Base-by-base conservation (phyloP, 1,139 yeast genomes). In the Geotrichum europaeum region DNA sequence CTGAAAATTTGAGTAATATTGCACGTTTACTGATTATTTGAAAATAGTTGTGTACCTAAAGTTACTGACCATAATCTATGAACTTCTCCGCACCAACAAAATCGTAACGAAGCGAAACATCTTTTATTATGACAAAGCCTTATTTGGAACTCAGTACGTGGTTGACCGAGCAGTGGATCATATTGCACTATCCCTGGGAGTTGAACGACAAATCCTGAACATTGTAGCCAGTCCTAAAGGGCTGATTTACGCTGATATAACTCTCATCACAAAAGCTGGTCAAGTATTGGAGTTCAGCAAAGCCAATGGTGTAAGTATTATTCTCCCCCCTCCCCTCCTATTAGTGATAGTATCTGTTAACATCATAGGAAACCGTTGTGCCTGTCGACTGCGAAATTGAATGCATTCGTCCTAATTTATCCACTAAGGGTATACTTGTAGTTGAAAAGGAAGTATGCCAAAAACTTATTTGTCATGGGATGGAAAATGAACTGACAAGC, bases 191-290 rank as follows among this genome's bases (percentile, higher is more conserved):
- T 57, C 71, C 2, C 57, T 76, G 9, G 64, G 64, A 2, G 66
- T 72, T 3, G 66, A 70, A 1, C 65, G 78, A 32, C 54, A 60
- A 6, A 64, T 70, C 67, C 68, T 86, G 24, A 79, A 80, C 43
- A 77, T 85, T 12, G 77, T 76, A 28, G 84, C 90, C 0, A 77
- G 87, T 2, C 89, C 84, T 58, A 86, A 85, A 68, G 91, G 92
- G 0, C 72, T 85, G 40, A 70, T 85, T 15, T 79, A 70, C 62
- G 85, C 85, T 0, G 68, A 76, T 59, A 56, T 75, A 25, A 64
- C 66, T 0, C 62, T 76, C 1, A 59, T 67, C 22, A 53, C 65
- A 18, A 60, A 60, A 20, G 64, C 65, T 22, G 63, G 65, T 4
- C 62, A 58, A 4, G 56, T 66, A 1, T 36, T 59, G 6, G 68